Evolutionary conservation across 768 basidiomycete species (phyloP).

Genomic region (Chalciporus pseudorubinellus): DNA sequence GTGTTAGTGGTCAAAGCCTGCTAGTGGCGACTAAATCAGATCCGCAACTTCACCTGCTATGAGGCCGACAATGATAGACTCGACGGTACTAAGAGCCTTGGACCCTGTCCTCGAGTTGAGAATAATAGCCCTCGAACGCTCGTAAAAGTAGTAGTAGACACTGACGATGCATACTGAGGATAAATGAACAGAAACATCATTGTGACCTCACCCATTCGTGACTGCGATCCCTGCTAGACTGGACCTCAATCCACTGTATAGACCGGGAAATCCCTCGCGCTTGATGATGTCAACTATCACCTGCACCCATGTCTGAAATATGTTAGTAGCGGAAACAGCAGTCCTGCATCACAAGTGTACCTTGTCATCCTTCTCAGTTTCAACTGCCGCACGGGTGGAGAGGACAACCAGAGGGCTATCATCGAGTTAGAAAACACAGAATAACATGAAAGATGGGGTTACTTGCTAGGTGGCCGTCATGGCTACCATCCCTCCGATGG

Average conservation of each 20-base stretch:
- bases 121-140: constrained; percentile 59
- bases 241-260: constrained; percentile 86
- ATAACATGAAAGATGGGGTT: neutral
- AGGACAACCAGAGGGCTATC: constrained; percentile 85
- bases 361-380: constrained; percentile 75
- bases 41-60: constrained; percentile 62
- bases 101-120: constrained; percentile 52
- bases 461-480: constrained; percentile 89
- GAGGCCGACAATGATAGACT: constrained; percentile 85
- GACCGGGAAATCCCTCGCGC: constrained; percentile 77
- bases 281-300: constrained; percentile 74
- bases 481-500: constrained; percentile 83
- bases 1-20: neutral
- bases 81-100: constrained; percentile 77
- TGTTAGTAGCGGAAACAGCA: constrained; percentile 1
- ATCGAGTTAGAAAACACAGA: constrained; percentile 2
- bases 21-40: neutral
- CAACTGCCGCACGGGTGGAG: constrained; percentile 90
- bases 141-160: constrained; percentile 93
- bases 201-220: constrained; percentile 73
- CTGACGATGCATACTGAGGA: constrained; percentile 36
- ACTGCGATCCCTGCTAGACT: constrained; percentile 88
- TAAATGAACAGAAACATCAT: neutral
- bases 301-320: constrained; percentile 56
- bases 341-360: constrained; percentile 35